Conservation (phyloP, 2,329 filamentous ascomycete species). For the Neoscytalidium dimidiatum region DNA sequence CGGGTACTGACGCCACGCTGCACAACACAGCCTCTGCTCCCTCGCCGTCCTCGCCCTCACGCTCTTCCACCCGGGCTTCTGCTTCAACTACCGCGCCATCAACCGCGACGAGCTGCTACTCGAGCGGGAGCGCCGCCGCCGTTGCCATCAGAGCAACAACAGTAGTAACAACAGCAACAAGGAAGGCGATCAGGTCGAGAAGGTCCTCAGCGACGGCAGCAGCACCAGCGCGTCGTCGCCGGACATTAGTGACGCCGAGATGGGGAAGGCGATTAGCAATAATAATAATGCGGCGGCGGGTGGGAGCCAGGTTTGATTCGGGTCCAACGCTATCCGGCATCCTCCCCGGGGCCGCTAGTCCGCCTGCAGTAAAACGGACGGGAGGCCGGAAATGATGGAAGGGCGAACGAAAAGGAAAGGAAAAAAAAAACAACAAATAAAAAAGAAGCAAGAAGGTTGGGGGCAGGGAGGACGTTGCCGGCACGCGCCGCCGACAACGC, state of each 20-base stretch:
- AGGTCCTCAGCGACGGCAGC: background rate
- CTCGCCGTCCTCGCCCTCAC: constrained; percentile 49
- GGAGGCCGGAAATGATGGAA: no score
- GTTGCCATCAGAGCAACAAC: background rate
- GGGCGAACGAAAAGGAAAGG: background rate
- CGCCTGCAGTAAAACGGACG: background rate
- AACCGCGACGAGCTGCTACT: background rate
- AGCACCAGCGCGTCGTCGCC: no score
- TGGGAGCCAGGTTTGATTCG: no score
- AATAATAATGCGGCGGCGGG: no score
- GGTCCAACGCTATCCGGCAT: no score
- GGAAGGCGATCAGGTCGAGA: background rate
- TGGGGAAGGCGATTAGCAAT: no score
- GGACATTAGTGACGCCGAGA: background rate
- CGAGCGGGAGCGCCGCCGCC: background rate
- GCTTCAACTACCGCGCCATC: constrained; percentile 12
- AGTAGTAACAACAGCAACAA: background rate
- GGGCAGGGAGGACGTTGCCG: no score
- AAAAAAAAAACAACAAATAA: background rate
- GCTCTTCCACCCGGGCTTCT: constrained; percentile 45
- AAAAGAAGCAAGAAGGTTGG: background rate
- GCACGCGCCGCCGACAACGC: no score
- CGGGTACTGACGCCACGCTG: no score
- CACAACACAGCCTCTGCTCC: constrained; percentile 23
- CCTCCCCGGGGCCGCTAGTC: no score